phyloP scores from a whole-genome alignment of 2,329 filamentous ascomycete species.

The Nectriaceae sp. region DNA sequence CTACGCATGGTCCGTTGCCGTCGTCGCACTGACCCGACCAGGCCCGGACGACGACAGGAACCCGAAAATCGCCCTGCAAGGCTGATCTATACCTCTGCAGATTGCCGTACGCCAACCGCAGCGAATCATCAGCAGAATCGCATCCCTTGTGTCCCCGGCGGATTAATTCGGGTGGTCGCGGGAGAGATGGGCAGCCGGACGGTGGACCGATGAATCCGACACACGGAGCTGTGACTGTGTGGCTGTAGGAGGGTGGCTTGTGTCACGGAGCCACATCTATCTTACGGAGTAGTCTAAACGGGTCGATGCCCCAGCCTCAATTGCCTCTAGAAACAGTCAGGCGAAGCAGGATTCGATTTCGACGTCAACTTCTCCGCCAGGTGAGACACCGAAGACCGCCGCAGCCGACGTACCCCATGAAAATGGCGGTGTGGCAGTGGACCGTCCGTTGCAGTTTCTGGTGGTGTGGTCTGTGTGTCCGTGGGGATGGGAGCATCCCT shows the following conservation, averaged over 20 bases:
- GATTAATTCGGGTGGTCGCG: background rate
- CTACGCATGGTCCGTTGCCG: background rate
- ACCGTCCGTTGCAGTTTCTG: background rate
- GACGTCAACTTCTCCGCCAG: constrained; percentile 16
- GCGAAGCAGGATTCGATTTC: too few species aligned
- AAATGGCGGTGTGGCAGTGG: constrained; percentile 26
- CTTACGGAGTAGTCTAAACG: too few species aligned
- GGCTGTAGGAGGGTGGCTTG: background rate
- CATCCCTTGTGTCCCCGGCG: background rate
- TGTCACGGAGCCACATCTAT: background rate
- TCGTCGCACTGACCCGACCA: background rate
- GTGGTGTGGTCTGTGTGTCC: background rate
- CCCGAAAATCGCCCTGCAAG: background rate
- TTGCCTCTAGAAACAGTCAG: too few species aligned
- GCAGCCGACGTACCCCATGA: constrained; percentile 22
- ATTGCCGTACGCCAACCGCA: background rate
- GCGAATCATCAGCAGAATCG: background rate
- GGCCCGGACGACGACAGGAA: background rate
- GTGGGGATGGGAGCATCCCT: background rate
- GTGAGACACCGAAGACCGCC: constrained; percentile 25
- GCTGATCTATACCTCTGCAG: background rate
- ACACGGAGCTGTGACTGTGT: too few species aligned
- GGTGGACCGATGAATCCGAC: background rate
- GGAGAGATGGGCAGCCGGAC: background rate
- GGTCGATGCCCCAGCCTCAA: background rate